Evolutionary conservation across 305 asterid species (phyloP).

Genomic region (Withania somnifera): DNA sequence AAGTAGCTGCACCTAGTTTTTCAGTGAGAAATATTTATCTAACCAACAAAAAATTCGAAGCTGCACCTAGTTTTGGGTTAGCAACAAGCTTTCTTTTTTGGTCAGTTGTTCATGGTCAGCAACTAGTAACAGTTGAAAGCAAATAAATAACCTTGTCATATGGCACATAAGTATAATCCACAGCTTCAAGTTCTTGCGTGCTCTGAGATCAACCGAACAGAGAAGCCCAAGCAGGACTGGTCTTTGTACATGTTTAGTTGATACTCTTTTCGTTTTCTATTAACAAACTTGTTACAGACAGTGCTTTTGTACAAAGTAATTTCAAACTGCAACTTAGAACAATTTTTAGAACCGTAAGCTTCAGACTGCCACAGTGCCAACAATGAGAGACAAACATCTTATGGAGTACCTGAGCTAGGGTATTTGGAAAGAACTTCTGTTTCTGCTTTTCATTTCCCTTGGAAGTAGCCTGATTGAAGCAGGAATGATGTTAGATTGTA

Average conservation of each 20-base stretch:
- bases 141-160: neutral
- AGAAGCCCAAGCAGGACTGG: neutral
- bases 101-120: neutral
- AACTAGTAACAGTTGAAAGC: neutral
- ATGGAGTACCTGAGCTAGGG: conserved; percentile 58
- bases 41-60: neutral
- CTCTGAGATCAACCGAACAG: neutral
- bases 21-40: neutral
- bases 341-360: neutral
- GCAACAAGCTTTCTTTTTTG: neutral
- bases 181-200: neutral
- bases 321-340: neutral
- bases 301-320: neutral
- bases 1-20: neutral
- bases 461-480: conserved; percentile 67
- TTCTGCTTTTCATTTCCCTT: conserved; percentile 96
- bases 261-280: neutral
- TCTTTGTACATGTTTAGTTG: neutral
- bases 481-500: conserved; percentile 84
- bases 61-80: neutral
- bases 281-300: neutral
- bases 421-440: conserved; percentile 85
- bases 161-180: neutral
- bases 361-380: neutral
- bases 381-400: neutral